A percentile compares a stretch with the other conserved stretches of the same genome.
phyloP scores from a whole-genome alignment of 768 basidiomycete species.

The Russula olivacea region DNA sequence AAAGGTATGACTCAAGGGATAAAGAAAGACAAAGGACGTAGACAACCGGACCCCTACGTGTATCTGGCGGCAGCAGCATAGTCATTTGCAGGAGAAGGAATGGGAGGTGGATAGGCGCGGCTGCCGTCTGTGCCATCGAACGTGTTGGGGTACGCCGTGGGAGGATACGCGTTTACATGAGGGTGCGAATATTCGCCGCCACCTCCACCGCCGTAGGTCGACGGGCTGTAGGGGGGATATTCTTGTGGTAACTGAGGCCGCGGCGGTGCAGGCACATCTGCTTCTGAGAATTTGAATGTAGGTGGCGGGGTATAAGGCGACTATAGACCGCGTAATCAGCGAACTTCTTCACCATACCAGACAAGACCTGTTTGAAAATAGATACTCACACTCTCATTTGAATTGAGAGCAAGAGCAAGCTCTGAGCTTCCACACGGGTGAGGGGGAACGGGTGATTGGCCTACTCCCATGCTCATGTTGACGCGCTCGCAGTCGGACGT shows the following conservation, averaged over 20 bases:
- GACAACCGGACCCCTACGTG: conserved; percentile 3
- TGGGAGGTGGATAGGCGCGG: conserved; percentile 5
- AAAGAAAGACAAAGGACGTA: neutral
- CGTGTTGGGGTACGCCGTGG: conserved; percentile 2
- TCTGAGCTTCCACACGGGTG: conserved; percentile 12
- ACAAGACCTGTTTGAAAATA: neutral
- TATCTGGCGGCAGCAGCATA: conserved; percentile 9
- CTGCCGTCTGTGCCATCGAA: conserved; percentile 13
- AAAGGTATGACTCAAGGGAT: neutral
- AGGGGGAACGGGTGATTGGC: conserved; percentile 9
- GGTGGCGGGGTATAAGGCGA: conserved; percentile 19
- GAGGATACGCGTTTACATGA: conserved; percentile 10
- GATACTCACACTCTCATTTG: conserved; percentile 19
- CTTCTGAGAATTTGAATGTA: conserved; percentile 18
- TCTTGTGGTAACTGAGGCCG: conserved; percentile 11
- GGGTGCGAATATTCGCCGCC: conserved; percentile 15
- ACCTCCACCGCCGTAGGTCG: conserved; percentile 1
- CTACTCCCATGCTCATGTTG: neutral
- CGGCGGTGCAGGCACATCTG: neutral
- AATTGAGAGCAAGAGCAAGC: conserved; percentile 20
- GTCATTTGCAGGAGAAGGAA: conserved; percentile 17
- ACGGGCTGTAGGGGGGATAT: conserved; percentile 1
- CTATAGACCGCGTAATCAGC: neutral
- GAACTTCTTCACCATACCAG: neutral
- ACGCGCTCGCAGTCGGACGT: conserved; percentile 20